phyloP scores from a whole-genome alignment of 495 filamentous ascomycete species.

The Penicillium psychrofluorescens region DNA sequence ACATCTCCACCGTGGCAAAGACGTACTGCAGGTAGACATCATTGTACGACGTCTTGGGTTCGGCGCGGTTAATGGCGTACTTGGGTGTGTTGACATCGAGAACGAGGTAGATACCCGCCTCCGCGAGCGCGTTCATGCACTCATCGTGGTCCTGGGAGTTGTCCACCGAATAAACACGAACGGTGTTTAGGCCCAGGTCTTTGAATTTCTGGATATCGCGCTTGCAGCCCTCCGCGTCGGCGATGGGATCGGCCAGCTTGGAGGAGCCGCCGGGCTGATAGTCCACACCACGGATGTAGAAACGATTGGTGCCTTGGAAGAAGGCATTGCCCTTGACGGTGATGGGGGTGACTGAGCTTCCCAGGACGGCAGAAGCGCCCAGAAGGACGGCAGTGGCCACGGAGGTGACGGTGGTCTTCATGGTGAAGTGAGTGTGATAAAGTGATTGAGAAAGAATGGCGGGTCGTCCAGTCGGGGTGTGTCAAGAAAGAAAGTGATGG shows the following conservation, averaged over 20 bases:
- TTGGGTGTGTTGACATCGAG: slow-evolving; percentile 75
- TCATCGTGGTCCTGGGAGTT: slow-evolving; percentile 75
- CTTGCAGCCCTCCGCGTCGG: slow-evolving; percentile 60
- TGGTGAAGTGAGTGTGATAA: slow-evolving; percentile 24
- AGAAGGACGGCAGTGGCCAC: slow-evolving; percentile 47
- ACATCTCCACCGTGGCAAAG: slow-evolving; percentile 87
- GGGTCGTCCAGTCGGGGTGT: too few relatives aligned
- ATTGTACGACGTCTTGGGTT: slow-evolving; percentile 80
- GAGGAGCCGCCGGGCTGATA: slow-evolving; percentile 92
- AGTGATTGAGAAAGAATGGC: slow-evolving; percentile 4
- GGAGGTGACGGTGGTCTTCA: slow-evolving; percentile 50
- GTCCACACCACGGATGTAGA: slow-evolving; percentile 93
- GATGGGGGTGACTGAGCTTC: slow-evolving; percentile 47
- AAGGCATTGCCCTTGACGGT: slow-evolving; percentile 67
- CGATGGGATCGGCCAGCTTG: slow-evolving; percentile 68
- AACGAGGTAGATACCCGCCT: slow-evolving; percentile 87
- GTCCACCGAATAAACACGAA: slow-evolving; percentile 90
- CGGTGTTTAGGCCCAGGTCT: slow-evolving; percentile 80
- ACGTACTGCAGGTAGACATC: slow-evolving; percentile 83
- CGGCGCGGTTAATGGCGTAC: slow-evolving; percentile 75
- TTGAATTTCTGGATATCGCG: slow-evolving; percentile 82
- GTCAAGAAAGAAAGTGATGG: slow-evolving; percentile 1
- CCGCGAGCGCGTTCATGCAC: slow-evolving; percentile 75
- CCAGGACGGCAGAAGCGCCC: slow-evolving; percentile 37
- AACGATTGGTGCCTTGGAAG: slow-evolving; percentile 74